Base-by-base conservation (phyloP, 257 asterid species). In the Solanum medicagineum region DNA sequence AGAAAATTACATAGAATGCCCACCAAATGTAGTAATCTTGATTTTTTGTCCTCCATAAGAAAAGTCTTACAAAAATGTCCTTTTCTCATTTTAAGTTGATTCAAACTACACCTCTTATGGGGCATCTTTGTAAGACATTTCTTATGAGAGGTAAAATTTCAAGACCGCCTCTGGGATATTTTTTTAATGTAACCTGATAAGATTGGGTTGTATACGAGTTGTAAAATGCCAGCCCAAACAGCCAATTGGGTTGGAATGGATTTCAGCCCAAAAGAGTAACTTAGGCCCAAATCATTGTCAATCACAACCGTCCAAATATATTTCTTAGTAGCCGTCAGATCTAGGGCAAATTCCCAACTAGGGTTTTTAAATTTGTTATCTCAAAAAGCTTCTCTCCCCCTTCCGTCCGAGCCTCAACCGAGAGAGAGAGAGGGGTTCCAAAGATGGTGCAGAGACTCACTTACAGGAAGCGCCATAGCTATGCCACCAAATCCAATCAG, bases 201-300 rank as follows among this genome's bases (percentile, higher is more conserved):
- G 2, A 57, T 19, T 56, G 10, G 62, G 6, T 10, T 17, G 5
- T 19, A 11, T 36, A 57, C 24, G 63, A 57, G 42, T 36, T 17
- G 17, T 36, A 62, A 10, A 62, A 22, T 63, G 26, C 17, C 20
- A 63, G 81, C 60, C 81, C 81, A 75, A 4, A 26, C 22, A 75
- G 15, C 9, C 8, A 49, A 2, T 49, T 90, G 87, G 95, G 93
- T 11, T 95, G 97, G 81, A 94, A 19, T 83, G 89, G 94, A 74
- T 91, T 88, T 88, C 93, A 83, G 88, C 81, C 81, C 59, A 45
- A 45, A 73, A 44, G 56, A 6, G 20, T 22, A 11, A 1, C 7
- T 7, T 53, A 12, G 13, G 81, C 24, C 83, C 83, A 77, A 51
- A 51, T 26, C 0, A 0, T 12, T 12, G 32, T 49, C 42, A 79